Conservation (phyloP, 768 basidiomycete species). For the Tricholoma sp. region DNA sequence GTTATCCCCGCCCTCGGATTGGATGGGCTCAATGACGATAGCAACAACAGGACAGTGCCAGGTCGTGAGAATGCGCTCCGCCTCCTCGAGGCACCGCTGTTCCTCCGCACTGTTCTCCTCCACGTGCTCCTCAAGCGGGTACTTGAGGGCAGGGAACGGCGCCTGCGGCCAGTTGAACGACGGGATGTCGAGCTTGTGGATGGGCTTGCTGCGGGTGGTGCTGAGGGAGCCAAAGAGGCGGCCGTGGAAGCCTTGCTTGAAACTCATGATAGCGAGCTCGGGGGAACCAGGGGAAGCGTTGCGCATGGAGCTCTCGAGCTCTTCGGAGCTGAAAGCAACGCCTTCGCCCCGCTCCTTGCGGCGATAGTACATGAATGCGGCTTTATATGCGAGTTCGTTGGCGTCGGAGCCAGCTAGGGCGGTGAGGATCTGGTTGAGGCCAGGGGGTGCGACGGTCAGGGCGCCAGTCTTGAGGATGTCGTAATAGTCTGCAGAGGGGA, state of each 20-base stretch:
- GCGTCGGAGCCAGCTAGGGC: neutral
- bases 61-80: neutral
- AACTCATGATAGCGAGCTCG: neutral
- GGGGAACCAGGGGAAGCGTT: neutral
- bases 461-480: neutral
- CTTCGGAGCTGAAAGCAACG: neutral
- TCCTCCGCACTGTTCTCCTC: neutral
- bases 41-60: slow-evolving; percentile 30
- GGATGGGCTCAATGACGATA: slow-evolving; percentile 88
- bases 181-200: neutral
- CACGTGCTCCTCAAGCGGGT: neutral
- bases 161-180: neutral
- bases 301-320: neutral
- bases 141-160: neutral
- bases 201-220: neutral
- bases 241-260: neutral
- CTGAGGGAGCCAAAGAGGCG: neutral
- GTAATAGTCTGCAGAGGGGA: neutral
- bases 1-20: slow-evolving; percentile 96
- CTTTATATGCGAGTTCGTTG: neutral
- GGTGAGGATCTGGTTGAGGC: neutral
- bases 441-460: neutral
- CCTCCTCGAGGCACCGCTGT: neutral
- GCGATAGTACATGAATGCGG: neutral
- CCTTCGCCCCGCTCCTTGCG: neutral